Percentiles rank a stretch among this genome's conserved stretches.
Evolutionary conservation across 768 basidiomycete genomes (phyloP).

Genomic region (Rhizopogon salebrosus): DNA sequence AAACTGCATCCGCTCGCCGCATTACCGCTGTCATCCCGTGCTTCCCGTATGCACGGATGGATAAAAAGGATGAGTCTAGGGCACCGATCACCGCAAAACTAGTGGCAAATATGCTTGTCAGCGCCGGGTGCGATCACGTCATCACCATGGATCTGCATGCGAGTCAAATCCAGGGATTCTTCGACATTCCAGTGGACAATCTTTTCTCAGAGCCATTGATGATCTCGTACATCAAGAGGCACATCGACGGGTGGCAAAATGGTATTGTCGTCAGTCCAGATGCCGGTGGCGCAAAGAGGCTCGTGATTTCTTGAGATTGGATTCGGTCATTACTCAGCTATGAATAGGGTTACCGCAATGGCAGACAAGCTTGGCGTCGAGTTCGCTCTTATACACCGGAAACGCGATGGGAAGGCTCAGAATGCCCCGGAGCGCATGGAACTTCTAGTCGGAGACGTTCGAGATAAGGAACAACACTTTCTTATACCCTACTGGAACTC

Average conservation of each 20-base stretch:
- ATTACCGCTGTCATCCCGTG: constrained; percentile 98
- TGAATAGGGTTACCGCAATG: constrained; percentile 78
- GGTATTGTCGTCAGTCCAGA: constrained; percentile 94
- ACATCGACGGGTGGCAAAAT: constrained; percentile 82
- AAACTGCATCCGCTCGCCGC: constrained; percentile 89
- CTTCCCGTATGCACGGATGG: constrained; percentile 94
- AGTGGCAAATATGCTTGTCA: constrained; percentile 95
- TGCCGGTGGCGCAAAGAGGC: constrained; percentile 98
- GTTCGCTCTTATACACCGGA: constrained; percentile 93
- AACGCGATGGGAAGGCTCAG: constrained; percentile 65
- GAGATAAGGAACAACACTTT: constrained; percentile 60
- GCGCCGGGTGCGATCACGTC: constrained; percentile 97
- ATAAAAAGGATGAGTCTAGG: constrained; percentile 95
- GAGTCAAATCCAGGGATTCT: constrained; percentile 97
- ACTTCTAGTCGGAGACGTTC: constrained; percentile 90
- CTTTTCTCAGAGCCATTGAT: constrained; percentile 94
- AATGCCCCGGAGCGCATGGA: constrained; percentile 81
- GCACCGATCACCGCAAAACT: constrained; percentile 98
- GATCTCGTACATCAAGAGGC: constrained; percentile 86
- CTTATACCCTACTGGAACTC: neutral
- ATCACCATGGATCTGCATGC: constrained; percentile 99
- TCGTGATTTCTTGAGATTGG: constrained; percentile 23
- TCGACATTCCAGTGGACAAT: constrained; percentile 98
- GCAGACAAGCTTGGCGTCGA: constrained; percentile 94
- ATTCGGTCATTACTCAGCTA: neutral